Conservation (phyloP, 345 rosid species). For the Boechera retrofracta region DNA sequence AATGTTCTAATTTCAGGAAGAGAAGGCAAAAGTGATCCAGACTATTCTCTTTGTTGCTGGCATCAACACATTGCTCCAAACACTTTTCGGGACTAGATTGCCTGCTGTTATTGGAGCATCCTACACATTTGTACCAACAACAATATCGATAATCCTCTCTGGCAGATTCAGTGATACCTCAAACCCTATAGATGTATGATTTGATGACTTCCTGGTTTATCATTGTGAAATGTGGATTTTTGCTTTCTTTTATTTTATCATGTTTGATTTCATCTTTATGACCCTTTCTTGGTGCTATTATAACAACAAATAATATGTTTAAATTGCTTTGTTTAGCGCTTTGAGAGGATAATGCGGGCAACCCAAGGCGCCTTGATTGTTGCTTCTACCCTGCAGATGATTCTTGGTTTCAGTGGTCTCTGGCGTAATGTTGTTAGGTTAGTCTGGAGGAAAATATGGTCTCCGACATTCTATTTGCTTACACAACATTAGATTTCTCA, state of each 20-base stretch:
- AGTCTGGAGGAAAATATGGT: slow-evolving; percentile 15
- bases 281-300: slow-evolving; percentile 17
- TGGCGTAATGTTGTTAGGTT: slow-evolving; percentile 97
- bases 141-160: slow-evolving; percentile 92
- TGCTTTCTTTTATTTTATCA: neutral
- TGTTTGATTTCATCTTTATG: neutral
- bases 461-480: slow-evolving; percentile 1
- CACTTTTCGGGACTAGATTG: slow-evolving; percentile 81
- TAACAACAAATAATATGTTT: neutral
- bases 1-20: slow-evolving; percentile 53
- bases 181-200: slow-evolving; percentile 72
- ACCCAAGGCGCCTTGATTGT: slow-evolving; percentile 94
- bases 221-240: neutral
- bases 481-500: neutral
- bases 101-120: slow-evolving; percentile 98
- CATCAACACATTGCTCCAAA: slow-evolving; percentile 87
- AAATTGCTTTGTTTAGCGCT: slow-evolving; percentile 57
- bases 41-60: slow-evolving; percentile 96
- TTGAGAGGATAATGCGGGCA: slow-evolving; percentile 89
- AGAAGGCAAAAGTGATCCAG: slow-evolving; percentile 95
- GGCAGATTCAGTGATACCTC: slow-evolving; percentile 73
- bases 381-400: slow-evolving; percentile 96
- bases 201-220: slow-evolving; percentile 6
- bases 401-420: slow-evolving; percentile 98
- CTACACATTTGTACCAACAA: slow-evolving; percentile 87